Base-by-base conservation (phyloP, 345 rosid genomes). In the Lepidium sativum region DNA sequence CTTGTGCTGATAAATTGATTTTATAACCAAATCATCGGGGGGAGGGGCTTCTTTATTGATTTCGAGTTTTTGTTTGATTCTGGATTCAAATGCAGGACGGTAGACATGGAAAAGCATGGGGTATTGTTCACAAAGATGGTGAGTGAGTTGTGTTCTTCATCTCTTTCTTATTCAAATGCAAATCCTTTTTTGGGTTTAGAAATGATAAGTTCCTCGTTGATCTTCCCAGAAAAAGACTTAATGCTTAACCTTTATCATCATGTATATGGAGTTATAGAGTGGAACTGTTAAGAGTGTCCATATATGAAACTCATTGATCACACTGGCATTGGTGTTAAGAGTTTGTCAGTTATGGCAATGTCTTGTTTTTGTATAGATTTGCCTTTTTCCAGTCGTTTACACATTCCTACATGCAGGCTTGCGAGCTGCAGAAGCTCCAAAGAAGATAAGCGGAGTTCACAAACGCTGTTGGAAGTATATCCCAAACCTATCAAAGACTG, bases 61-160 rank as follows among this genome's bases (percentile, higher is more conserved):
- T 47, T 11, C 21, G 74, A 73, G 43, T 48, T 72, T 67, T 55
- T 49, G 53, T 25, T 57, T 52, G 69, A 49, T 72, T 50, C 12
- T 38, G 33, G 56, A 45, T 69, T 69, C 70, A 56, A 60, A 70
- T 81, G 72, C 87, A 94, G 99, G 95, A 86, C 64, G 99, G 99
- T 37, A 80, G 73, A 38, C 96, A 90, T 75, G 99, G 97, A 25
- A 94, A 90, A 73, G 99, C 99, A 1, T 94, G 99, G 99, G 98
- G 99, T 2, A 31, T 88, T 58, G 95, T 82, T 80, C 83, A 84
- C 77, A 94, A 82, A 76, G 84, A 86, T 23, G 97, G 99, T 94
- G 23, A 78, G 91, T 75, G 31, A 27, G 31, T n/a, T 60, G 63
- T 69, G 15, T 66, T 63, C 8, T 23, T 71, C 27, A 29, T 32